Evolutionary conservation across 306 rosid species (phyloP).

Genomic region (Trifolium subterraneum): DNA sequence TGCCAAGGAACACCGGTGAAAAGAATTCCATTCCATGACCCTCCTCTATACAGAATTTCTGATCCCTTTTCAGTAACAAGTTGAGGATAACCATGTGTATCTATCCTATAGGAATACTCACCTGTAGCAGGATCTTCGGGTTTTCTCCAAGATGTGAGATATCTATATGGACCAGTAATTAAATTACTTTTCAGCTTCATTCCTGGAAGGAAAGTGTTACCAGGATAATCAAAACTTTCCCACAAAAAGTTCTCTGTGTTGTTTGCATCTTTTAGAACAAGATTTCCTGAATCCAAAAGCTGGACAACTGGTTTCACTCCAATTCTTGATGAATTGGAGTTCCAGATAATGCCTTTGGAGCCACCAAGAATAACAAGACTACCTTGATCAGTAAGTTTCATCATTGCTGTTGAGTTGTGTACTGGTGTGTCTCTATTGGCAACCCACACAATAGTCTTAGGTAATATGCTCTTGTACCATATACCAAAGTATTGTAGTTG

Average conservation of each 20-base stretch:
- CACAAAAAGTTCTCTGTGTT: not conserved
- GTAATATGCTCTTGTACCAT: conserved; percentile 12
- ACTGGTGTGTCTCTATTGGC: conserved; percentile 34
- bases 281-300: conserved; percentile 46
- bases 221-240: conserved; percentile 51
- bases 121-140: conserved; percentile 27
- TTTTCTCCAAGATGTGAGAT: conserved; percentile 34
- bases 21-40: conserved; percentile 45
- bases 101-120: conserved; percentile 24
- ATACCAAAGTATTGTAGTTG: conserved; percentile 24
- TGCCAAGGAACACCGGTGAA: not conserved
- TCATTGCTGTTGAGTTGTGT: not conserved
- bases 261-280: conserved; percentile 29
- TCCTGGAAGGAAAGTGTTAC: conserved; percentile 33
- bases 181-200: conserved; percentile 30
- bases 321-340: conserved; percentile 27
- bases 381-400: conserved; percentile 35
- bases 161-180: conserved; percentile 22
- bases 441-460: conserved; percentile 8
- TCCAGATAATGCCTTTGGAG: conserved; percentile 36
- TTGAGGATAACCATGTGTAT: conserved; percentile 39
- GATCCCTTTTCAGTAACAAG: not conserved
- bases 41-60: not conserved
- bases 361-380: conserved; percentile 37
- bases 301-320: conserved; percentile 8